phyloP scores from a whole-genome alignment of 768 basidiomycete species.

The Amanita muscaria region DNA sequence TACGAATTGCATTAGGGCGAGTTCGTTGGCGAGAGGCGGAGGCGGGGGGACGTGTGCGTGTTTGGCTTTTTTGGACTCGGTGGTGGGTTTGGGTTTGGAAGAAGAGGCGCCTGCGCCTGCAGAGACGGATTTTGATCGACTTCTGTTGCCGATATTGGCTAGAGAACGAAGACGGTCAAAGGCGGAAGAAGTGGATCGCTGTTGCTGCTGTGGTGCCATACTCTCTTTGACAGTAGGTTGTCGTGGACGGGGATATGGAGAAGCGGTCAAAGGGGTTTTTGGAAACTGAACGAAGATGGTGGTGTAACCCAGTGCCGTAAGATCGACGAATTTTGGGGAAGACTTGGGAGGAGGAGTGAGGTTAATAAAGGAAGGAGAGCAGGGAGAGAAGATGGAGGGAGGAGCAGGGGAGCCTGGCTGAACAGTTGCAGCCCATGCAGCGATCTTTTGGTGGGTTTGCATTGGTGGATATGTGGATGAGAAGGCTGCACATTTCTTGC shows the following conservation, averaged over 20 bases:
- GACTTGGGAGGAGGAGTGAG: constrained; percentile 34
- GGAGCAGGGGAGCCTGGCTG: constrained; percentile 61
- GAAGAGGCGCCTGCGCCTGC: constrained; percentile 1
- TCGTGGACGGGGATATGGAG: constrained; percentile 19
- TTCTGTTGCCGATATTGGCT: constrained; percentile 34
- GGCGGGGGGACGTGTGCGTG: constrained; percentile 34
- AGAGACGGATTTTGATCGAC: constrained; percentile 13
- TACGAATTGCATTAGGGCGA: constrained; percentile 60
- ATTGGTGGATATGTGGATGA: constrained; percentile 24
- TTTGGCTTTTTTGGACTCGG: constrained; percentile 38
- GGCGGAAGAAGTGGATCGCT: constrained; percentile 9
- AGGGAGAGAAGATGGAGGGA: constrained; percentile 22
- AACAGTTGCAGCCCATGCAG: constrained; percentile 56
- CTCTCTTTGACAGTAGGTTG: constrained; percentile 14
- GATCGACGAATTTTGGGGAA: constrained; percentile 42
- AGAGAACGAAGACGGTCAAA: constrained; percentile 45
- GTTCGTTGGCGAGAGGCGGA: constrained; percentile 53
- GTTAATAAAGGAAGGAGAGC: constrained; percentile 27
- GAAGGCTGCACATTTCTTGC: constrained; percentile 7
- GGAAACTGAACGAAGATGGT: constrained; percentile 56
- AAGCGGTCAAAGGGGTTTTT: constrained; percentile 38
- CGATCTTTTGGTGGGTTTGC: constrained; percentile 31
- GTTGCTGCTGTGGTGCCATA: constrained; percentile 15
- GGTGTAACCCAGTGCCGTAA: constrained; percentile 56
- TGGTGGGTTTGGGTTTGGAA: constrained; percentile 14